phyloP scores from a whole-genome alignment of 139 green algal genomes.

The Coelastrella sp. region DNA sequence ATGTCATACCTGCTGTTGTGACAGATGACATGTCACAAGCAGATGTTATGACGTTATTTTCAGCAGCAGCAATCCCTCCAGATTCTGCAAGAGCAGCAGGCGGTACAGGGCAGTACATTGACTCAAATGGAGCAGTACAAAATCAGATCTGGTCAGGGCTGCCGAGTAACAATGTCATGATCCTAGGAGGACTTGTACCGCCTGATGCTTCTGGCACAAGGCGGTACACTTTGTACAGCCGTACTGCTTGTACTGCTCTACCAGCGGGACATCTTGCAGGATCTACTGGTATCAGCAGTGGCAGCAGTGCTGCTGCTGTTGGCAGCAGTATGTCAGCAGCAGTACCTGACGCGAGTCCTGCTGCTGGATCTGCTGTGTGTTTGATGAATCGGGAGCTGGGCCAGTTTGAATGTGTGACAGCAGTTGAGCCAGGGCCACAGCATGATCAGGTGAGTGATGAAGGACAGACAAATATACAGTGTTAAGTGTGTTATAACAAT shows the following conservation, averaged over 20 bases:
- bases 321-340: neutral
- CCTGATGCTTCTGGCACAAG: constrained; percentile 13
- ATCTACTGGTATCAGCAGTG: neutral
- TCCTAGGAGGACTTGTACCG: constrained; percentile 2
- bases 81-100: neutral
- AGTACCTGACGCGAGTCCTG: neutral
- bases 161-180: neutral
- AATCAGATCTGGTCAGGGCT: neutral
- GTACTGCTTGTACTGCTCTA: neutral
- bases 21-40: neutral
- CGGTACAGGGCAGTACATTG: neutral
- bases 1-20: neutral
- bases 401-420: constrained; percentile 21
- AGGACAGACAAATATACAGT: too few relatives aligned
- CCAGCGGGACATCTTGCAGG: constrained; percentile 1
- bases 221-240: constrained; percentile 25
- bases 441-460: neutral
- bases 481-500: too few relatives aligned
- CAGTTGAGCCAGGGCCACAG: neutral
- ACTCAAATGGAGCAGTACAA: neutral
- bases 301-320: neutral
- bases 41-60: neutral
- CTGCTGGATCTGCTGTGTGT: constrained; percentile 19
- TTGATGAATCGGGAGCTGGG: neutral
- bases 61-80: neutral